Evolutionary conservation across 768 basidiomycete genomes (phyloP).

Genomic region (Boletus subcaerulescens): DNA sequence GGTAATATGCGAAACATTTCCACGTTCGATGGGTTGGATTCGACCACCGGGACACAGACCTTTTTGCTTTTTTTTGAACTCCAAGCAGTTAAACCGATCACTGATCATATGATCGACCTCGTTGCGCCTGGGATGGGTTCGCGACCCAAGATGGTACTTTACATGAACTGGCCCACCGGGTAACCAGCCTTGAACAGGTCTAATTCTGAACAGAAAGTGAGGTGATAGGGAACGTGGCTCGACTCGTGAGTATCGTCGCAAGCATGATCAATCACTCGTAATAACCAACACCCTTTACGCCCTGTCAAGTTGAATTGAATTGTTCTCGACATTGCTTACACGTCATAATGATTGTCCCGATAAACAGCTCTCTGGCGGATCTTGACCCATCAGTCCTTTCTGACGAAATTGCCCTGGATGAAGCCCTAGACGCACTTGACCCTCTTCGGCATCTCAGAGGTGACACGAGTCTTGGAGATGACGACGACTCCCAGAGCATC

Average conservation of each 20-base stretch:
- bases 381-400: constrained; percentile 12
- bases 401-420: constrained; percentile 46
- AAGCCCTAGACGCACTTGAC: constrained; percentile 51
- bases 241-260: not conserved
- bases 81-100: too few relatives aligned
- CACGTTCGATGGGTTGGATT: not conserved
- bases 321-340: not conserved
- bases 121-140: too few relatives aligned
- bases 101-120: too few relatives aligned
- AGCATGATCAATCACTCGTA: not conserved
- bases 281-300: not conserved
- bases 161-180: too few relatives aligned
- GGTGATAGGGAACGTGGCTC: too few relatives aligned
- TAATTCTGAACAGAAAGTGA: too few relatives aligned
- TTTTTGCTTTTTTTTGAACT: too few relatives aligned
- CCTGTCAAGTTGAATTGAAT: not conserved
- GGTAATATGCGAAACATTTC: constrained; percentile 8
- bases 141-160: too few relatives aligned
- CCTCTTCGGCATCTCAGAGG: constrained; percentile 61
- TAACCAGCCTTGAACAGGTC: too few relatives aligned
- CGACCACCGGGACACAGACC: too few relatives aligned
- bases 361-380: not conserved
- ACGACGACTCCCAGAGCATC: constrained; percentile 27
- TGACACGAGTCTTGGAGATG: constrained; percentile 30
- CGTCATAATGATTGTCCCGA: constrained; percentile 7